Evolutionary conservation across 148 eudicot genomes (phyloP).

Genomic region (Diospyros kaki): DNA sequence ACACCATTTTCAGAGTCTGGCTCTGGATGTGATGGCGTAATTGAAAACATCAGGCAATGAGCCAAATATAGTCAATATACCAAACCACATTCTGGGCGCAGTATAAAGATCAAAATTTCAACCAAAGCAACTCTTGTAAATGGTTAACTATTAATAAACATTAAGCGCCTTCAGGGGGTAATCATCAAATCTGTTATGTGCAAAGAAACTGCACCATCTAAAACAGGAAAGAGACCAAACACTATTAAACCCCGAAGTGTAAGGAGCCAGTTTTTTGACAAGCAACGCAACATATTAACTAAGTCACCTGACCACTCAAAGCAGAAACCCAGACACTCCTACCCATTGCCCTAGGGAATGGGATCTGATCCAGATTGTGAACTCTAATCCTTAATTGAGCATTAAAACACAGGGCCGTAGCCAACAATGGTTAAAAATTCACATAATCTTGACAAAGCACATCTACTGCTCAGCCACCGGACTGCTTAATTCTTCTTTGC

Average conservation of each 20-base stretch:
- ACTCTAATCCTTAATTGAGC: constrained; percentile 5
- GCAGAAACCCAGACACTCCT: not conserved
- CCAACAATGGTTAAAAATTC: not conserved
- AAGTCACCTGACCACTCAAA: not conserved
- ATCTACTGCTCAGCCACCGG: constrained; percentile 3
- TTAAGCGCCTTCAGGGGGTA: not conserved
- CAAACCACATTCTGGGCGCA: too few relatives aligned
- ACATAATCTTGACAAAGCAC: not conserved
- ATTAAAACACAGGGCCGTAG: not conserved
- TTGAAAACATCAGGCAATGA: too few relatives aligned
- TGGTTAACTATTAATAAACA: not conserved
- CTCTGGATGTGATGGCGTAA: too few relatives aligned
- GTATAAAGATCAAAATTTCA: too few relatives aligned
- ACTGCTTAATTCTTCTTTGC: constrained; percentile 47
- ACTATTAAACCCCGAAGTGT: not conserved
- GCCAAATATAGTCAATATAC: too few relatives aligned
- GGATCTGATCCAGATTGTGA: not conserved
- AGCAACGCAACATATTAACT: not conserved
- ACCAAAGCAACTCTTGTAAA: too few relatives aligned
- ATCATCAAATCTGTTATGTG: not conserved
- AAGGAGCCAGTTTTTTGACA: not conserved
- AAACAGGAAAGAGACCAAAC: not conserved
- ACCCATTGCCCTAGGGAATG: not conserved
- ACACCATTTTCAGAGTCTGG: too few relatives aligned
- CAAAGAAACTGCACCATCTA: not conserved